Percentiles rank a stretch among this genome's conserved stretches.
phyloP scores from a whole-genome alignment of 371 early-diverging fungal genomes.

The Mortierella sp. region DNA sequence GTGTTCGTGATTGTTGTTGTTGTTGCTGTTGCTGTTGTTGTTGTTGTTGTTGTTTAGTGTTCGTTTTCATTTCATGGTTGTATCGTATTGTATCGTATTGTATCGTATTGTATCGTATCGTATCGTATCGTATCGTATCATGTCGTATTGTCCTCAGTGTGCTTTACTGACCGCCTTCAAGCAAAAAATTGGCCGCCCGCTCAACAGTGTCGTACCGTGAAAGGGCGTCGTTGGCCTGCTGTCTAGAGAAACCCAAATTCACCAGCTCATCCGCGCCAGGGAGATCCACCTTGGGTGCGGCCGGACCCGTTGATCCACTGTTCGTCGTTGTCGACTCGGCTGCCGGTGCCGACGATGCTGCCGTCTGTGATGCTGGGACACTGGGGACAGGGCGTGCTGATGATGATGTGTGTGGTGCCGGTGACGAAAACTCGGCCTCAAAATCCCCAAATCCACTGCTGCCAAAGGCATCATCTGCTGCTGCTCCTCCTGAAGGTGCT shows the following conservation, averaged over 20 bases:
- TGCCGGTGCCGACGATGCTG: slow-evolving; percentile 8
- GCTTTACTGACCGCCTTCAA: slow-evolving; percentile 62
- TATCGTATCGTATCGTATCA: too few species aligned
- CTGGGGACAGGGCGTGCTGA: slow-evolving; percentile 2
- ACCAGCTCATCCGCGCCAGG: slow-evolving; percentile 66
- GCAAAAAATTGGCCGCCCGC: slow-evolving; percentile 83
- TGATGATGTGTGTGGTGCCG: slow-evolving; percentile 4
- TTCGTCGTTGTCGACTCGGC: background rate
- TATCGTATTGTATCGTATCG: too few species aligned
- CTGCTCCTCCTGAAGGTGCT: background rate
- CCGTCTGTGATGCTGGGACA: background rate
- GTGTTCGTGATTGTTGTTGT: background rate
- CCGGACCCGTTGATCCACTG: slow-evolving; percentile 1
- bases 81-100: too few species aligned
- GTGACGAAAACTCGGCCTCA: slow-evolving; percentile 33
- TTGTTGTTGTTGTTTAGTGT: background rate
- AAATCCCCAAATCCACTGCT: slow-evolving; percentile 39
- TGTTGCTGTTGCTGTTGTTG: background rate
- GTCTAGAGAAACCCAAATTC: slow-evolving; percentile 80
- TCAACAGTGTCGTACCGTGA: slow-evolving; percentile 82
- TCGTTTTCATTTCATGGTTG: too few species aligned
- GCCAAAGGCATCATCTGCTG: slow-evolving; percentile 11
- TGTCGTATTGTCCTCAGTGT: background rate
- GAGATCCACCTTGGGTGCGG: slow-evolving; percentile 32
- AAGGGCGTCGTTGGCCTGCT: slow-evolving; percentile 83